phyloP scores from a whole-genome alignment of 129 eudicot genomes.

The Ambrosia trifida region DNA sequence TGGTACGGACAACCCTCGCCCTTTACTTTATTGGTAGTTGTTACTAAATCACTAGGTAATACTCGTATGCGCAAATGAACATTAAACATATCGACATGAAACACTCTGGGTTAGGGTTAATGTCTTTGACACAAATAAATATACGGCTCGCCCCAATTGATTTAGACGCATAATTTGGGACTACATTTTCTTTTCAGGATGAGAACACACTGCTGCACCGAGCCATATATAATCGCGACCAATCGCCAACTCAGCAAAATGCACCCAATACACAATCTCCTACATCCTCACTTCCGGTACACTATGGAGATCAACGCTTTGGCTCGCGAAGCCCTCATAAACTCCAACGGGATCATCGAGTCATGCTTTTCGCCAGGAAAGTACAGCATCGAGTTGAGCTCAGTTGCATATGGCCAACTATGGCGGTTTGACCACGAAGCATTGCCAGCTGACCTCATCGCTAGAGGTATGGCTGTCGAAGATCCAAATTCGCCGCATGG shows the following conservation, averaged over 20 bases:
- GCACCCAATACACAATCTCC: constrained; percentile 66
- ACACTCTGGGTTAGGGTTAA: neutral
- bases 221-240: constrained; percentile 78
- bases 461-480: constrained; percentile 76
- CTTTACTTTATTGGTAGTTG: neutral
- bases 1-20: constrained; percentile 29
- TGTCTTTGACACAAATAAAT: no score
- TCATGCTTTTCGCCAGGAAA: constrained; percentile 52
- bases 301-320: constrained; percentile 80
- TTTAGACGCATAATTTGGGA: no score
- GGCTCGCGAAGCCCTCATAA: constrained; percentile 66
- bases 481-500: constrained; percentile 85
- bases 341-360: constrained; percentile 61
- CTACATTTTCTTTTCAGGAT: constrained; percentile 42
- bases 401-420: constrained; percentile 50
- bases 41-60: neutral
- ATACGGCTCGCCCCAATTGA: no score
- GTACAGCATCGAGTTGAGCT: constrained; percentile 61
- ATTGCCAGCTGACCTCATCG: constrained; percentile 66
- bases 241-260: constrained; percentile 69
- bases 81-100: neutral
- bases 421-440: constrained; percentile 77
- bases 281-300: constrained; percentile 77
- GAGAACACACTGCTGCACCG: constrained; percentile 68
- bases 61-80: neutral